Percentiles rank a stretch among this genome's conserved stretches.
Conservation (phyloP, 768 basidiomycete genomes). For the Sarcodon aspratus region DNA sequence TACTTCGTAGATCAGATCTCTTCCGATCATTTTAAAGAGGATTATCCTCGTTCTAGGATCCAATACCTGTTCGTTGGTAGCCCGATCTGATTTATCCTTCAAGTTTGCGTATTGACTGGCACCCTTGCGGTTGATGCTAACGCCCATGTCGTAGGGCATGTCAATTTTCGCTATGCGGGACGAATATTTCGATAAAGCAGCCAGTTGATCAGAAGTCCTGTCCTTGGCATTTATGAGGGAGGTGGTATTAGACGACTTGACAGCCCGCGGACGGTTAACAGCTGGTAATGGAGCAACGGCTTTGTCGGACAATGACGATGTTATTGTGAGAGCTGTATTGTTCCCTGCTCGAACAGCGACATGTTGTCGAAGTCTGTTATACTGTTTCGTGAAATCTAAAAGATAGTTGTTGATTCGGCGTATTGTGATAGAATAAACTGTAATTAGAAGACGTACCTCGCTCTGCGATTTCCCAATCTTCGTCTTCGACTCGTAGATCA, state of each 20-base stretch:
- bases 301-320: conserved; percentile 15
- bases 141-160: conserved; percentile 51
- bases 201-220: conserved; percentile 61
- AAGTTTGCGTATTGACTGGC: conserved; percentile 77
- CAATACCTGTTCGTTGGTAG: conserved; percentile 93
- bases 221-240: conserved; percentile 28
- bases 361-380: conserved; percentile 89
- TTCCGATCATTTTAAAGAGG: conserved; percentile 91
- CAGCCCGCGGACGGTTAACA: conserved; percentile 51
- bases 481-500: conserved; percentile 59
- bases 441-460: conserved; percentile 39
- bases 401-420: neutral
- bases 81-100: conserved; percentile 95
- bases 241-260: conserved; percentile 13
- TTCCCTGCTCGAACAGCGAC: conserved; percentile 62
- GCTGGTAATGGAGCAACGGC: conserved; percentile 57
- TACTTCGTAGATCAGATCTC: conserved; percentile 79
- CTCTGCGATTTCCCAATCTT: conserved; percentile 83
- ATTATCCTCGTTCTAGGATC: conserved; percentile 94
- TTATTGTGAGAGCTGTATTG: neutral
- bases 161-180: conserved; percentile 69
- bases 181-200: conserved; percentile 64
- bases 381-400: conserved; percentile 96
- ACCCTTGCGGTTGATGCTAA: conserved; percentile 86
- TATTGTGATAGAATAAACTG: neutral